A percentile compares a stretch with the other conserved stretches of the same genome.
Evolutionary conservation across 805 yeast genomes (phyloP).

Genomic region (Kuraishia capsulata): DNA sequence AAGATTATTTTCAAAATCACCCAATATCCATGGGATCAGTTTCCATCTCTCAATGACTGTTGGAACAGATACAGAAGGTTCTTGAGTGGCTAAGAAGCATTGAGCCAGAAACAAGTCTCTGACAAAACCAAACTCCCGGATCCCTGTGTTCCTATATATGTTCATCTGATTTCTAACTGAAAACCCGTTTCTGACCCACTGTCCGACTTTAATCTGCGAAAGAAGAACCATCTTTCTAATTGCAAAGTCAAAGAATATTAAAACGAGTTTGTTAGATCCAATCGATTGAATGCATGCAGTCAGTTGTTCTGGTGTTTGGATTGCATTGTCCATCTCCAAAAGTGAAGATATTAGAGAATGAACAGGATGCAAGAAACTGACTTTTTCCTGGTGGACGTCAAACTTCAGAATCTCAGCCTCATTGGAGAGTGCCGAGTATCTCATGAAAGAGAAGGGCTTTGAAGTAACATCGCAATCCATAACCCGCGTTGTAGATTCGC

Average conservation of each 20-base stretch:
- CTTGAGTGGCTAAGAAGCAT: conserved; percentile 37
- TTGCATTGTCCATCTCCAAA: conserved; percentile 39
- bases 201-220: conserved; percentile 80
- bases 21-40: conserved; percentile 42
- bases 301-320: conserved; percentile 11
- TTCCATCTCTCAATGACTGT: conserved; percentile 67
- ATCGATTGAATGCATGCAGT: conserved; percentile 1
- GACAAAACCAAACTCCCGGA: conserved; percentile 75
- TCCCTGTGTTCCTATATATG: conserved; percentile 67
- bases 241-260: conserved; percentile 58
- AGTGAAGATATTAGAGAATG: conserved; percentile 69
- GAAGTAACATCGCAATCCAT: background rate
- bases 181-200: conserved; percentile 92
- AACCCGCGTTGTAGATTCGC: background rate
- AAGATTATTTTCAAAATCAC: conserved; percentile 23
- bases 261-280: conserved; percentile 6
- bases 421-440: background rate
- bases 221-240: conserved; percentile 66
- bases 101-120: conserved; percentile 75
- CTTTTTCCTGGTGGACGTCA: conserved; percentile 34
- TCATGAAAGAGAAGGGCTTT: background rate
- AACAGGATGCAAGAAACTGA: conserved; percentile 73
- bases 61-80: conserved; percentile 47
- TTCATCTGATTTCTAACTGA: conserved; percentile 72
- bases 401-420: conserved; percentile 19